Conservation (phyloP, 1,284 basidiomycete species). For the Malassezia caprae region DNA sequence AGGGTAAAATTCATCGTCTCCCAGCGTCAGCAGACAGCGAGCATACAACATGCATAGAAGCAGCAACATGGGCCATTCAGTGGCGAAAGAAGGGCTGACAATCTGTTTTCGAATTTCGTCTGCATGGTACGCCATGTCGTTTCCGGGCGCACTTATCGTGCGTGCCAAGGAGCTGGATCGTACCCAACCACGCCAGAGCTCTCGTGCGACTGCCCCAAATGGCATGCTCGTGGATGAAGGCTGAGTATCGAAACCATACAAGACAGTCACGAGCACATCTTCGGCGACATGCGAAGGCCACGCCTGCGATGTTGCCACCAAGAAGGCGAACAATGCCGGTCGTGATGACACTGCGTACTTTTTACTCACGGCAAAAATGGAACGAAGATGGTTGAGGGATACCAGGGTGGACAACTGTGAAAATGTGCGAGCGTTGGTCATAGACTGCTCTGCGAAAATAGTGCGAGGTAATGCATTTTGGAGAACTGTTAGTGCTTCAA, state of each 20-base stretch:
- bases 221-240: neutral
- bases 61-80: slow-evolving; percentile 57
- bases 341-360: slow-evolving; percentile 31
- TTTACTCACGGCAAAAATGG: slow-evolving; percentile 29
- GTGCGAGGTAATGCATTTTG: slow-evolving; percentile 24
- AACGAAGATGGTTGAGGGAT: slow-evolving; percentile 28
- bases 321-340: slow-evolving; percentile 32
- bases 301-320: slow-evolving; percentile 27
- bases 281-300: slow-evolving; percentile 31
- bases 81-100: neutral
- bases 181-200: slow-evolving; percentile 43
- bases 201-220: slow-evolving; percentile 29
- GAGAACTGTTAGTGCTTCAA: slow-evolving; percentile 29
- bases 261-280: slow-evolving; percentile 20
- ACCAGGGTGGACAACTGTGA: slow-evolving; percentile 12
- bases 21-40: slow-evolving; percentile 77
- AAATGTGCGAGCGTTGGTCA: neutral
- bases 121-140: slow-evolving; percentile 13
- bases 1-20: slow-evolving; percentile 91
- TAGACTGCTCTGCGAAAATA: neutral
- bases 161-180: slow-evolving; percentile 28
- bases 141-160: slow-evolving; percentile 20
- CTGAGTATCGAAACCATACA: slow-evolving; percentile 17
- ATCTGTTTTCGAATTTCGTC: slow-evolving; percentile 20
- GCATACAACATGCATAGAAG: slow-evolving; percentile 74